Conservation (phyloP, 495 filamentous ascomycete species). For the Barbatosphaeria neglecta region DNA sequence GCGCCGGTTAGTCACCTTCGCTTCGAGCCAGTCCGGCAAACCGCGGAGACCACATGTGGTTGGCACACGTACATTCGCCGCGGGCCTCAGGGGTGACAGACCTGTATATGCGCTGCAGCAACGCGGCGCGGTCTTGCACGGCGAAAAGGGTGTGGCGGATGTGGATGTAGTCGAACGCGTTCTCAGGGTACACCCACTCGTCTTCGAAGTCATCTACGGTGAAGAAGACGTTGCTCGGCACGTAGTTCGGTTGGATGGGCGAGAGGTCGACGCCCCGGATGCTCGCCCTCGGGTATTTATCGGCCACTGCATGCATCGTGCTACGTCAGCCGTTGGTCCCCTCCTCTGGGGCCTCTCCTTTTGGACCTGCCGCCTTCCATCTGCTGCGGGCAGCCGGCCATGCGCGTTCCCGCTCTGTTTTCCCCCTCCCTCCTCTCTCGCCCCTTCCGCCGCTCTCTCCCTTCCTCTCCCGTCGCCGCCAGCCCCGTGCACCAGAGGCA, state of each 20-base stretch:
- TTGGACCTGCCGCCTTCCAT: not conserved
- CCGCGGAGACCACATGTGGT: too few relatives aligned
- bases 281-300: constrained; percentile 34
- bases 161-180: constrained; percentile 50
- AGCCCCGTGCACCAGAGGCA: too few relatives aligned
- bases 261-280: constrained; percentile 57
- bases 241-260: constrained; percentile 46
- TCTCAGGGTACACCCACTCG: constrained; percentile 40
- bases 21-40: too few relatives aligned
- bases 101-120: constrained; percentile 25
- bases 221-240: constrained; percentile 49
- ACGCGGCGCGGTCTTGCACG: constrained; percentile 22
- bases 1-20: not conserved
- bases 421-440: too few relatives aligned
- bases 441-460: too few relatives aligned
- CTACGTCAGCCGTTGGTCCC: not conserved
- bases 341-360: not conserved
- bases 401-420: too few relatives aligned
- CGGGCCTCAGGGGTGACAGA: too few relatives aligned
- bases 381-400: too few relatives aligned
- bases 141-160: constrained; percentile 34
- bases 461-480: not conserved
- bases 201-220: constrained; percentile 51
- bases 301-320: constrained; percentile 16
- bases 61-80: too few relatives aligned